Base-by-base conservation (phyloP, 208 protist genomes). In the Angomonas ambiguus region DNA sequence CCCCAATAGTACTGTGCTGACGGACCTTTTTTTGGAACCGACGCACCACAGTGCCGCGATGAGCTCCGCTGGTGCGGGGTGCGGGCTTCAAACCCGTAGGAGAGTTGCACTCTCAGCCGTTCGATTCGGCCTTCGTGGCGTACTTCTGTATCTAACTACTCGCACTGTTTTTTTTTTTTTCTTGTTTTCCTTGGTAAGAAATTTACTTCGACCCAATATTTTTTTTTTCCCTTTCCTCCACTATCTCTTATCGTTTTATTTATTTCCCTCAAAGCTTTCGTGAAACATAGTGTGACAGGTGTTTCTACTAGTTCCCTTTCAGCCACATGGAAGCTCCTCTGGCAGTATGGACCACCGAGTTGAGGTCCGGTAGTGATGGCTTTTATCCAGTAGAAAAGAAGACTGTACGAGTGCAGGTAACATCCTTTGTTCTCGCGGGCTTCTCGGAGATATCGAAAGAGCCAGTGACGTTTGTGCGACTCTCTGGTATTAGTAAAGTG, bases 121-220 rank as follows among this genome's bases (percentile, higher is more conserved):
- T 91, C 88, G 88, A 94, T 94, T 94, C 88, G 88, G 88, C 88
- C 88, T 94, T 94, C 77, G 88, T 83, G 88, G 88, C 81, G 88
- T n/a, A n/a, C n/a, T n/a, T n/a, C n/a, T n/a, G n/a, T n/a, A n/a
- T n/a, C n/a, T n/a, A n/a, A n/a, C n/a, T n/a, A n/a, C n/a, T n/a
- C n/a, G n/a, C n/a, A n/a, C n/a, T n/a, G n/a, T 91, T 60, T 66
- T 34, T 64, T 72, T 69, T 78, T 74, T 78, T 68, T 77, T 41
- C 35, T 18, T 41, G 35, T 41, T 41, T 41, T 41, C 35, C 35
- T 41, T 41, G 8, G 5, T 5, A 41, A 18, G 35, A 13, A 41
- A 13, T 5, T 18, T 41, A 13, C 35, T 41, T 41, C n/a, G n/a
- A 41, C 35, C 5, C 35, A 18, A 41, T 41, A 41, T 41, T 13